phyloP scores from a whole-genome alignment of 1,284 basidiomycete species.

The Naganishia sp. region DNA sequence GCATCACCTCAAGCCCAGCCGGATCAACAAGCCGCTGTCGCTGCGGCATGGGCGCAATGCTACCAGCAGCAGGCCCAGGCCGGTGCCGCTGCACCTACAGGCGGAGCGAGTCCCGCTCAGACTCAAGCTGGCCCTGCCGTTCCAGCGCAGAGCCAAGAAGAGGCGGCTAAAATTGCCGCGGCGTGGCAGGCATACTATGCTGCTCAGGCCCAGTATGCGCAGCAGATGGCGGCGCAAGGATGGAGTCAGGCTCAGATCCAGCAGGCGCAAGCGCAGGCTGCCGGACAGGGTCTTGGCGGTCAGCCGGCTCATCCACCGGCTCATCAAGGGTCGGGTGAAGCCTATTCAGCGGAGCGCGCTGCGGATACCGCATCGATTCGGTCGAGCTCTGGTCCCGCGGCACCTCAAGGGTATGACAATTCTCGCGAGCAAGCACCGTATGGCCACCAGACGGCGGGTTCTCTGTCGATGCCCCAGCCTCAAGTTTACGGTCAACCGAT shows the following conservation, averaged over 20 bases:
- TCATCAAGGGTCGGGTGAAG: conserved; percentile 15
- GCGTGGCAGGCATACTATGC: conserved; percentile 34
- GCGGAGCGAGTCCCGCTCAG: conserved; percentile 14
- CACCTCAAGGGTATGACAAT: neutral
- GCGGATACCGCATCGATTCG: conserved; percentile 3
- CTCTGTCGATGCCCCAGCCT: conserved; percentile 25
- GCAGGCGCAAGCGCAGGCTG: conserved; percentile 34
- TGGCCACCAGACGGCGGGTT: conserved; percentile 6
- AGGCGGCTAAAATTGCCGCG: conserved; percentile 29
- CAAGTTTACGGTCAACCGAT: conserved; percentile 1
- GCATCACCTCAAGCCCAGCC: conserved; percentile 30
- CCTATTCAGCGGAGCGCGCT: neutral
- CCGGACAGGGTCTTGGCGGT: conserved; percentile 23
- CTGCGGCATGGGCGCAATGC: conserved; percentile 53
- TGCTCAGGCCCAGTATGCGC: conserved; percentile 28
- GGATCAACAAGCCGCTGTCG: conserved; percentile 43
- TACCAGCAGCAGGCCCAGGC: conserved; percentile 37
- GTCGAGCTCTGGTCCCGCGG: conserved; percentile 7
- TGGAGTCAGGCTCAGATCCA: conserved; percentile 31
- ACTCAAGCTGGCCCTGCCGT: neutral
- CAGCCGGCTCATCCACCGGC: conserved; percentile 19
- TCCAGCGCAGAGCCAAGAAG: conserved; percentile 28
- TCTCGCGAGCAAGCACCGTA: neutral
- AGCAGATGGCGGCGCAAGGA: conserved; percentile 22
- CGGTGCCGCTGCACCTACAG: conserved; percentile 1